These are phyloP conservation scores for Coffea eugenioides DNA, from an alignment of 257 asterid genomes.

Conservation along the genomic window DNA sequence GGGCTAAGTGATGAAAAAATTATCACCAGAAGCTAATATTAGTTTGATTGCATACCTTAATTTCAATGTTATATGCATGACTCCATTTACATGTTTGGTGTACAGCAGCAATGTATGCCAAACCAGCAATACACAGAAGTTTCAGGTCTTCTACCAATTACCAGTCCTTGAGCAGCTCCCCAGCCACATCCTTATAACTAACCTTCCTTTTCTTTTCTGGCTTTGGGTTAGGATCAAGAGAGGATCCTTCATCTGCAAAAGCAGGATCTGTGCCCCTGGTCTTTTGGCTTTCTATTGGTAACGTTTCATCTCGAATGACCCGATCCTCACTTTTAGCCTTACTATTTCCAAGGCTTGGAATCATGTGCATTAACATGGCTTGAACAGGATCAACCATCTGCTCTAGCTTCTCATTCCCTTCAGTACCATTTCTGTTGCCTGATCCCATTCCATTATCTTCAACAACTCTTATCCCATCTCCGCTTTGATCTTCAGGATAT, in stretches of 20 bases:
- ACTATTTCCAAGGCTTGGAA: slow-evolving; percentile 44
- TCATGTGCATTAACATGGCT: slow-evolving; percentile 57
- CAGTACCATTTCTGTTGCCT: slow-evolving; percentile 26
- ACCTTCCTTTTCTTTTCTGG: slow-evolving; percentile 78
- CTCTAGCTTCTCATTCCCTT: slow-evolving; percentile 27
- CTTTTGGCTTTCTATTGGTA: neutral
- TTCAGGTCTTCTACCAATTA: slow-evolving; percentile 21
- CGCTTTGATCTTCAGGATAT: slow-evolving; percentile 25
- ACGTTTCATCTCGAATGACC: slow-evolving; percentile 22
- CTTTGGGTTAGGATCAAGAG: slow-evolving; percentile 28
- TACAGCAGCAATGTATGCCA: neutral
- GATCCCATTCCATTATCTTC: slow-evolving; percentile 25
- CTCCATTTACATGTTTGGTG: neutral
- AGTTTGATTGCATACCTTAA: too few relatives aligned
- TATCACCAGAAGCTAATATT: too few relatives aligned
- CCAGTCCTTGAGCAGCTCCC: slow-evolving; percentile 73
- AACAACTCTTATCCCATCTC: slow-evolving; percentile 12
- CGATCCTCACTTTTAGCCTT: slow-evolving; percentile 3
- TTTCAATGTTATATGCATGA: too few relatives aligned
- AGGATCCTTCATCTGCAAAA: slow-evolving; percentile 27
- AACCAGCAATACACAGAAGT: neutral
- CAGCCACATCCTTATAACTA: slow-evolving; percentile 78
- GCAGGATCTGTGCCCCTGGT: slow-evolving; percentile 4
- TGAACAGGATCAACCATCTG: slow-evolving; percentile 59
- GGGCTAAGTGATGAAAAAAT: too few relatives aligned